Evolutionary conservation across 2,329 filamentous ascomycete species (phyloP).

Genomic region (Elsinoe arachidis): DNA sequence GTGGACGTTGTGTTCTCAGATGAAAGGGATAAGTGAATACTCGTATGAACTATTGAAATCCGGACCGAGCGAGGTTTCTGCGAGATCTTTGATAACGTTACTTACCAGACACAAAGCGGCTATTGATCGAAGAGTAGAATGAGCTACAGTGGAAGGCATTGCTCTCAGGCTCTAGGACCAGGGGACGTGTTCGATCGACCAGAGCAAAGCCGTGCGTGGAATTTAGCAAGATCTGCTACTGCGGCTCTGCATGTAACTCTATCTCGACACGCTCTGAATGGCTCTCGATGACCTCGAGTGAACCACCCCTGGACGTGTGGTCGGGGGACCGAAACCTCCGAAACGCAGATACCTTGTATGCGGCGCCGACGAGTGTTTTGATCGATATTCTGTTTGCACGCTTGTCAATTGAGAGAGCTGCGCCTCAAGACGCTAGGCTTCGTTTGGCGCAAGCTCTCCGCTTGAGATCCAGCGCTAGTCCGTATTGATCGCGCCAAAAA

Average conservation of each 20-base stretch:
- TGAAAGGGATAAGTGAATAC: neutral
- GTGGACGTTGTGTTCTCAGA: neutral
- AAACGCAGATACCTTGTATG: slow-evolving; percentile 1
- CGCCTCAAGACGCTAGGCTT: neutral
- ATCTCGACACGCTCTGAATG: neutral
- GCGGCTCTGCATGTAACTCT: neutral
- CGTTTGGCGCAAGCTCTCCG: neutral
- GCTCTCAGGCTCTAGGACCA: neutral
- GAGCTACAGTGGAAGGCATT: no score
- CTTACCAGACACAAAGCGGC: neutral
- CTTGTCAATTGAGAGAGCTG: neutral
- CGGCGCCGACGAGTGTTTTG: neutral
- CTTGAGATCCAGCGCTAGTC: neutral
- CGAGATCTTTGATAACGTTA: neutral
- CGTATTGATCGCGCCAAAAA: neutral
- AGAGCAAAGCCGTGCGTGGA: neutral
- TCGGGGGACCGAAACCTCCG: neutral
- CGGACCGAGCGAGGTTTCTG: neutral
- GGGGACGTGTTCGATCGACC: neutral
- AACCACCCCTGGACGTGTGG: neutral
- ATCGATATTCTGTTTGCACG: neutral
- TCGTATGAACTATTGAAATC: neutral
- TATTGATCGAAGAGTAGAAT: no score
- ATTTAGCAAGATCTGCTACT: neutral
- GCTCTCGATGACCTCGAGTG: neutral